Conservation (phyloP, 1,284 basidiomycete species). For the Grifola frondosa region DNA sequence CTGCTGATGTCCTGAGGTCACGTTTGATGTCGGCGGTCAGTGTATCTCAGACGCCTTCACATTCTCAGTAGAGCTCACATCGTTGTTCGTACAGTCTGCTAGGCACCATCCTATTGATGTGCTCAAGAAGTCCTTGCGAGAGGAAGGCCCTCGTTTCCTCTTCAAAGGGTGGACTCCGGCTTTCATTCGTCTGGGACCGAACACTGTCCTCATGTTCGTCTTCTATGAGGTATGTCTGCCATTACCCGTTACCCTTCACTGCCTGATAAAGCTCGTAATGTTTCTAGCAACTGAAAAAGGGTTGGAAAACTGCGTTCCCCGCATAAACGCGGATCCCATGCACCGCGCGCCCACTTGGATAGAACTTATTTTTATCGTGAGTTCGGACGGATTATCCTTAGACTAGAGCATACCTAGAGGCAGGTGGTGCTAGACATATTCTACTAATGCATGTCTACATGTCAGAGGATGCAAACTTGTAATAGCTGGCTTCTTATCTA, state of each 20-base stretch:
- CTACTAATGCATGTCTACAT: too few relatives aligned
- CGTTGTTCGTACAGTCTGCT: constrained; percentile 32
- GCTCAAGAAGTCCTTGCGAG: constrained; percentile 54
- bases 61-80: constrained; percentile 1
- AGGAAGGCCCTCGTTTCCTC: constrained; percentile 81
- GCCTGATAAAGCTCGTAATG: neutral
- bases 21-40: constrained; percentile 73
- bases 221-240: constrained; percentile 67
- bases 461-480: too few relatives aligned
- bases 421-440: too few relatives aligned
- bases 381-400: too few relatives aligned
- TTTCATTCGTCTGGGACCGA: constrained; percentile 82
- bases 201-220: constrained; percentile 82
- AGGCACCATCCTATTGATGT: constrained; percentile 49
- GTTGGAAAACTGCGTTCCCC: constrained; percentile 42
- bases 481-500: too few relatives aligned
- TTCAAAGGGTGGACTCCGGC: constrained; percentile 91
- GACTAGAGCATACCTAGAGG: too few relatives aligned
- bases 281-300: constrained; percentile 63
- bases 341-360: too few relatives aligned
- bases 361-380: too few relatives aligned
- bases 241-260: neutral
- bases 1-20: constrained; percentile 84
- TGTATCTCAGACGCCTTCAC: constrained; percentile 6
- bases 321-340: too few relatives aligned